A percentile compares a stretch with the other conserved stretches of the same genome.
Evolutionary conservation across 768 basidiomycete species (phyloP).

Genomic region (Macrolepiota albuminosa): DNA sequence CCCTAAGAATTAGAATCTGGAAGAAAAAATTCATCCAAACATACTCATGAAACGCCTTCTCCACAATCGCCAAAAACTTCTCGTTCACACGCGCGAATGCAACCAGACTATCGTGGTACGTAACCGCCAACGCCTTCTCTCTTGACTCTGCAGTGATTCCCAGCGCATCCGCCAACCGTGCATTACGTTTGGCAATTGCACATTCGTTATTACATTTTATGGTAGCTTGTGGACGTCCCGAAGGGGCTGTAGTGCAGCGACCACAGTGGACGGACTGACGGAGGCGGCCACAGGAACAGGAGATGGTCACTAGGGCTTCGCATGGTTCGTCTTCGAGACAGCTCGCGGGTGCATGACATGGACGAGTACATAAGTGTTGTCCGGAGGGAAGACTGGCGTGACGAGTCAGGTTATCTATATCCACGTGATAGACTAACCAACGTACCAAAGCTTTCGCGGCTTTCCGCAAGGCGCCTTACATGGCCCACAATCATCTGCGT

Average conservation of each 20-base stretch:
- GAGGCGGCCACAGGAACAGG: slow-evolving; percentile 82
- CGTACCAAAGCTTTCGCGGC: slow-evolving; percentile 74
- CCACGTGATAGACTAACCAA: not conserved
- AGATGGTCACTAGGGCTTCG: slow-evolving; percentile 54
- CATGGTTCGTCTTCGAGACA: slow-evolving; percentile 85
- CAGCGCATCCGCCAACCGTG: slow-evolving; percentile 83
- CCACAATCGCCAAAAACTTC: slow-evolving; percentile 69
- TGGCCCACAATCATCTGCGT: slow-evolving; percentile 73
- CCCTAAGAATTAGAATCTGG: slow-evolving; percentile 9
- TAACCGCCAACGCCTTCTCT: slow-evolving; percentile 33
- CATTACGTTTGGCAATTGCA: slow-evolving; percentile 79
- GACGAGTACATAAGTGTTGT: slow-evolving; percentile 68
- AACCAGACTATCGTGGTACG: slow-evolving; percentile 61
- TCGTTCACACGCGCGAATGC: slow-evolving; percentile 54
- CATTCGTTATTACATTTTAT: slow-evolving; percentile 83
- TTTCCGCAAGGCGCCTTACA: slow-evolving; percentile 84
- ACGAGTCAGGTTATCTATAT: not conserved
- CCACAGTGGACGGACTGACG: slow-evolving; percentile 74
- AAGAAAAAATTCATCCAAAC: slow-evolving; percentile 23
- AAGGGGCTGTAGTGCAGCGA: slow-evolving; percentile 40
- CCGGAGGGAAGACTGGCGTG: slow-evolving; percentile 47
- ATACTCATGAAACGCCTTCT: slow-evolving; percentile 79
- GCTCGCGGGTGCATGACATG: slow-evolving; percentile 85
- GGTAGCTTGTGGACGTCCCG: slow-evolving; percentile 31
- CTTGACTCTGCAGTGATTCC: slow-evolving; percentile 65